Evolutionary conservation across 768 basidiomycete species (phyloP), one percentile per base, ranked within the genome.

Genomic region (Lepiota venenata): DNA sequence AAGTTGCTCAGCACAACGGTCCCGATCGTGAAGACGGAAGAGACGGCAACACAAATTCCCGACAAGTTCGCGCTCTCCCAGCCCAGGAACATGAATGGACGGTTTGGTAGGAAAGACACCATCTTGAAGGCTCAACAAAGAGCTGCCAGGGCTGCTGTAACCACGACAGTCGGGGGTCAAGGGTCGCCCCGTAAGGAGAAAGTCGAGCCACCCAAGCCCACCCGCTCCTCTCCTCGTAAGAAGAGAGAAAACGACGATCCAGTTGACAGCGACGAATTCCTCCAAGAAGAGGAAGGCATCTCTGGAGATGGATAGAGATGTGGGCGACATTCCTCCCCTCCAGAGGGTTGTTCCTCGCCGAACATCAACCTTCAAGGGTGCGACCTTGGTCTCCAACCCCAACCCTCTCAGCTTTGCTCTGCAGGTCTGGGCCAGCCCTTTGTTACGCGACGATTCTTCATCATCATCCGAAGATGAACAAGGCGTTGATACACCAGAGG

Each of bases 21-120:
- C 67, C 68, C 5, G 47, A n/a, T 62, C 50, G 61, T 67, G 54
- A 63, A 66, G 53, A 60, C 61, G 5, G 63, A 68, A 44, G 65
- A 68, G 40, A 58, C 59, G 39, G 55, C 65, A 29, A 71, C 76
- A 27, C 74, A 77, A 60, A 47, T 56, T 5, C 53, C 59, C 15
- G 74, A 76, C 2, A 66, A 76, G 14, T 74, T 76, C 5, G 67
- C 74, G 32, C 72, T 78, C 39, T 65, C 68, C 10, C 86, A 88
- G 61, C 86, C 86, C 2, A 75, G 86, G 54, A 79, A 82, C 49
- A 69, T 68, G 15, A 86, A 87, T 58, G 86, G 86, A 40, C 75
- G 84, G 15, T 88, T 88, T 58, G 84, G 84, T 35, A 83, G 79
- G 71, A 86, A 87, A 64, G 73, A 70, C 35, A 52, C 51, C 9